A percentile compares a stretch with the other conserved stretches of the same genome.
These are phyloP conservation scores for Nectriaceae sp. DNA, from an alignment of 2,329 filamentous ascomycete genomes.

Conservation along the genomic window DNA sequence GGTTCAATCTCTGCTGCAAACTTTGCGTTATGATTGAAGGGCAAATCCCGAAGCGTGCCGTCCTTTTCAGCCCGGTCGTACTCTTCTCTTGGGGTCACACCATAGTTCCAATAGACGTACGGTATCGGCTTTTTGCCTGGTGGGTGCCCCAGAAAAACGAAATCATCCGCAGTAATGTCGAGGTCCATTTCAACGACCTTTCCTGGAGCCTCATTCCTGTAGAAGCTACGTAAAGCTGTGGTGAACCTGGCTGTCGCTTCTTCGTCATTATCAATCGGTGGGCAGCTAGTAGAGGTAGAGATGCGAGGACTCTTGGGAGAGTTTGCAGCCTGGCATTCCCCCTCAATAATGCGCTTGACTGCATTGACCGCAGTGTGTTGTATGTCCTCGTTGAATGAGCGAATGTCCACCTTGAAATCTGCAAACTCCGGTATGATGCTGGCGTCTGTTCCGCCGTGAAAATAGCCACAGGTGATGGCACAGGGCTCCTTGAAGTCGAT, in stretches of 20 bases:
- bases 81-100: slow-evolving; percentile 8
- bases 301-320: slow-evolving; percentile 29
- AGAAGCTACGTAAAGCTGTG: background rate
- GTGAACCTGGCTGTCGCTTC: no score
- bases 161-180: background rate
- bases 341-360: slow-evolving; percentile 47
- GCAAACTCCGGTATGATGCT: slow-evolving; percentile 48
- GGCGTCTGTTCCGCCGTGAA: slow-evolving; percentile 43
- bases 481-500: slow-evolving; percentile 37
- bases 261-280: background rate
- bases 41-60: slow-evolving; percentile 18
- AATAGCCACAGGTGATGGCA: slow-evolving; percentile 45
- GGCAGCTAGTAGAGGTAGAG: background rate
- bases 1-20: slow-evolving; percentile 28
- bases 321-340: slow-evolving; percentile 54
- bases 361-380: slow-evolving; percentile 35
- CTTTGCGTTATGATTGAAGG: slow-evolving; percentile 24
- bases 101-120: slow-evolving; percentile 22
- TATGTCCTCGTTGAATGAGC: slow-evolving; percentile 30
- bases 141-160: slow-evolving; percentile 12
- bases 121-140: slow-evolving; percentile 17
- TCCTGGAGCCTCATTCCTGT: background rate
- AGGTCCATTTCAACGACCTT: background rate
- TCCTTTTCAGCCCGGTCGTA: slow-evolving; percentile 19
- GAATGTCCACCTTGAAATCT: slow-evolving; percentile 41